Base-by-base conservation (phyloP, 1,284 basidiomycete species). In the Ustilago nuda region DNA sequence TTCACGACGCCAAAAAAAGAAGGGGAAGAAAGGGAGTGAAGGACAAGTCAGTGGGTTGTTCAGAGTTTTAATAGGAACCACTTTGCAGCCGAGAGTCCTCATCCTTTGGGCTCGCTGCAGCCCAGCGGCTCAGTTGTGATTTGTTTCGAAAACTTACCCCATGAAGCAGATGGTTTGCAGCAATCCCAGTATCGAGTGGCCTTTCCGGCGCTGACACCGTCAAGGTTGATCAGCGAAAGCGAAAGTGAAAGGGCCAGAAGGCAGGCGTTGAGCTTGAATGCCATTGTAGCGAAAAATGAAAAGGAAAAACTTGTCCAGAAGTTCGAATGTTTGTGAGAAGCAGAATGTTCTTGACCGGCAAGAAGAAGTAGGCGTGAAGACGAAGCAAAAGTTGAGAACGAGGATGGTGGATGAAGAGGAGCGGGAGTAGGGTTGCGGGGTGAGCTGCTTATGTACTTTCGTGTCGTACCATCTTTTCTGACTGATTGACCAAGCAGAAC, bases 141-240 rank as follows among this genome's bases (percentile, higher is more conserved):
- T 27, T 27, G 23, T 23, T 27, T 27, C 12, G 8, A 12, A 15
- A 19, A 45, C 8, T 15, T 45, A 45, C 43, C n/a, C 43, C 43
- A 45, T 19, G 43, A 45, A n/a, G 52, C 56, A 1, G 35, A 37
- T 1, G 61, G 46, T 12, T 45, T 46, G 45, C 74, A 76, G 60
- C 74, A 76, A 52, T 76, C 74, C 56, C 56, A 72, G 63, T 69
- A 76, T 48, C 66, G 45, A 17, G 74, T 72, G 5, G 66, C 66
- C 64, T 55, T 68, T 7, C 68, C 65, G n/a, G 66, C 66, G 30
- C 43, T 39, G 41, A 46, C 73, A 50, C 64, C 64, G 58, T 67
- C 72, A 9, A 71, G 59, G 51, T 60, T 30, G n/a, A 66, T 51
- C 27, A 72, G 60, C 35, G 70, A 56, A 9, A 72, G 59, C 9